A percentile compares a stretch with the other conserved stretches of the same genome.
phyloP scores from a whole-genome alignment of 2,329 filamentous ascomycete species.

The Juglanconis juglandina region DNA sequence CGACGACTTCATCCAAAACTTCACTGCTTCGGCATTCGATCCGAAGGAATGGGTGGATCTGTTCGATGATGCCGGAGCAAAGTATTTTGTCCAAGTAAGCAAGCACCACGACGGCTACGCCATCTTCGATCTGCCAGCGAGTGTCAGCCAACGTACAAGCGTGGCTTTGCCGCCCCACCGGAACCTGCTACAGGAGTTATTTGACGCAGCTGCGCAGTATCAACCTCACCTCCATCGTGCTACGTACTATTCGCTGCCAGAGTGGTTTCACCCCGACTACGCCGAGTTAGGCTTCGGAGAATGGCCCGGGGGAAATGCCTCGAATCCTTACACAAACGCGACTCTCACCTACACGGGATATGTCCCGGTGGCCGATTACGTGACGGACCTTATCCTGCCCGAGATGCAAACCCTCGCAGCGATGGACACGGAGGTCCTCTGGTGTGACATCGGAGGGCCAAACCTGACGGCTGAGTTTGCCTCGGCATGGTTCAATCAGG shows the following conservation, averaged over 20 bases:
- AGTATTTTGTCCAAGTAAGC: slow-evolving; percentile 33
- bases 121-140: slow-evolving; percentile 39
- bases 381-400: slow-evolving; percentile 38
- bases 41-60: slow-evolving; percentile 32
- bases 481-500: slow-evolving; percentile 39
- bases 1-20: slow-evolving; percentile 33
- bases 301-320: slow-evolving; percentile 40
- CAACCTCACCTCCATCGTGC: slow-evolving; percentile 41
- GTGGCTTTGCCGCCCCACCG: slow-evolving; percentile 36
- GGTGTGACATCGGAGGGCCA: slow-evolving; percentile 44
- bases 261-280: slow-evolving; percentile 45
- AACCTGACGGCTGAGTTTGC: slow-evolving; percentile 41
- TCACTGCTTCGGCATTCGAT: slow-evolving; percentile 17
- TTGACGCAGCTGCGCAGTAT: slow-evolving; percentile 38
- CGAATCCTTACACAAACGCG: slow-evolving; percentile 40
- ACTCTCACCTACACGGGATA: slow-evolving; percentile 42
- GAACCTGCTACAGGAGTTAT: slow-evolving; percentile 39
- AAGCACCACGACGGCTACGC: slow-evolving; percentile 48
- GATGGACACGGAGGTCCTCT: slow-evolving; percentile 43
- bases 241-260: slow-evolving; percentile 42
- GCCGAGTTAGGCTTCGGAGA: slow-evolving; percentile 34
- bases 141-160: slow-evolving; percentile 37
- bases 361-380: slow-evolving; percentile 37
- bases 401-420: slow-evolving; percentile 41
- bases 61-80: slow-evolving; percentile 33